Conservation (phyloP, 106 monocot species). For the Posidonia australis region DNA sequence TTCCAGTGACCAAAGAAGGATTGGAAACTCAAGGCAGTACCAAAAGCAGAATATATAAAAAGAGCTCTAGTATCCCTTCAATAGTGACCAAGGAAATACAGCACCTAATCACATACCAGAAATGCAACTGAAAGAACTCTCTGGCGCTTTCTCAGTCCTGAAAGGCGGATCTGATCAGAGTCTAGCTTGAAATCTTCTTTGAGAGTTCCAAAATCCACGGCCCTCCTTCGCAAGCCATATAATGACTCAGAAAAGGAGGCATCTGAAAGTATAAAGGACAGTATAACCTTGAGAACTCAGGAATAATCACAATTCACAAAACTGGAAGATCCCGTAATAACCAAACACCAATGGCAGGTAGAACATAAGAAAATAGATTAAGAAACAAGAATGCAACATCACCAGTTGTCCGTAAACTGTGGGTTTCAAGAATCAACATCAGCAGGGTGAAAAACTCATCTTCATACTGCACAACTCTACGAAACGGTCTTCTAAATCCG, state of each 20-base stretch:
- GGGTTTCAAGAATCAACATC: conserved; percentile 90
- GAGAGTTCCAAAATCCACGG: conserved; percentile 25
- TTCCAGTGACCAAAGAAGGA: background rate
- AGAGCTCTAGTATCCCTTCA: background rate
- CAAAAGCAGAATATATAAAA: background rate
- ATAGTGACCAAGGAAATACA: background rate
- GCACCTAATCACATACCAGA: conserved; percentile 32
- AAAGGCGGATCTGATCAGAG: conserved; percentile 28
- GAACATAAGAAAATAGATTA: background rate
- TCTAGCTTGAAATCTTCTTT: conserved; percentile 26
- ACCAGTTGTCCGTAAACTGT: conserved; percentile 87
- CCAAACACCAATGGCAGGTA: background rate
- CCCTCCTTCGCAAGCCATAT: conserved; percentile 81
- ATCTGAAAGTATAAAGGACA: conserved; percentile 34
- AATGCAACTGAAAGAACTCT: conserved; percentile 88
- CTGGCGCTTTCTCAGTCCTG: conserved; percentile 53
- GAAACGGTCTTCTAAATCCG: conserved; percentile 73
- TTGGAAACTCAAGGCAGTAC: background rate
- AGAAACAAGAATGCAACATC: background rate
- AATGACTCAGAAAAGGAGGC: conserved; percentile 94
- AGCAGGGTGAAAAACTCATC: conserved; percentile 92
- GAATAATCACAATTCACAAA: background rate
- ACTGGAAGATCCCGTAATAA: background rate
- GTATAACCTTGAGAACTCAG: background rate
- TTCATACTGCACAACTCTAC: conserved; percentile 79